These are phyloP conservation scores for Dispira simplex DNA, from an alignment of 192 early-diverging fungal species.

Conservation along the genomic window DNA sequence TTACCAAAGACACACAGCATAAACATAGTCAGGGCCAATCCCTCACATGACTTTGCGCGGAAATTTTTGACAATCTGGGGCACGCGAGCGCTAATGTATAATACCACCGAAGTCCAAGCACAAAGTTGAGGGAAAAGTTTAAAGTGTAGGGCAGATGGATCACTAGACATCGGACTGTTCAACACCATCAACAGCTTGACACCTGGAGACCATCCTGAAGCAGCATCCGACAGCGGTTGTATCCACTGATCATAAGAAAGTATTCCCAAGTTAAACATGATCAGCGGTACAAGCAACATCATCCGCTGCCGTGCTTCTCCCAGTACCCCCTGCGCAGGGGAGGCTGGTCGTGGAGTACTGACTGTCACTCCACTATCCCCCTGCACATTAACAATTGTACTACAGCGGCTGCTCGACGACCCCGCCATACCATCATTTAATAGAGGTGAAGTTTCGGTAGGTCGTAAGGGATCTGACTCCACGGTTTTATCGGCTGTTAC, in stretches of 20 bases:
- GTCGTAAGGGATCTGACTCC: neutral
- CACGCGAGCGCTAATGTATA: conserved; percentile 56
- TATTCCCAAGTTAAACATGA: no score
- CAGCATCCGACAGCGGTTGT: neutral
- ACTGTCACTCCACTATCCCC: neutral
- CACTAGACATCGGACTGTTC: neutral
- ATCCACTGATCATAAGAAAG: neutral
- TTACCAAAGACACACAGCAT: conserved; percentile 70
- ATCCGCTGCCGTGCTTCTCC: neutral
- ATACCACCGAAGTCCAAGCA: conserved; percentile 53
- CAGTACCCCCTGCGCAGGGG: neutral
- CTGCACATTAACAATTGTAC: neutral
- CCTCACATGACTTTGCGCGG: conserved; percentile 51
- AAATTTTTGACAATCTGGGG: conserved; percentile 77
- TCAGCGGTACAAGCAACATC: neutral
- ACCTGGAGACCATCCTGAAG: no score
- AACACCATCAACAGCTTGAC: neutral
- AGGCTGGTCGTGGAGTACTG: neutral
- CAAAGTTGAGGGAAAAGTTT: conserved; percentile 42
- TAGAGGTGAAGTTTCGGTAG: neutral
- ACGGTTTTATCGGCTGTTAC: neutral
- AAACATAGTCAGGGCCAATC: conserved; percentile 72
- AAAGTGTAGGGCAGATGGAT: neutral
- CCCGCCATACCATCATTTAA: neutral
- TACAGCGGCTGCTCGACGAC: neutral